These are phyloP conservation scores for Diaporthe batatas DNA, from an alignment of 2,329 filamentous ascomycete genomes.

Conservation along the genomic window DNA sequence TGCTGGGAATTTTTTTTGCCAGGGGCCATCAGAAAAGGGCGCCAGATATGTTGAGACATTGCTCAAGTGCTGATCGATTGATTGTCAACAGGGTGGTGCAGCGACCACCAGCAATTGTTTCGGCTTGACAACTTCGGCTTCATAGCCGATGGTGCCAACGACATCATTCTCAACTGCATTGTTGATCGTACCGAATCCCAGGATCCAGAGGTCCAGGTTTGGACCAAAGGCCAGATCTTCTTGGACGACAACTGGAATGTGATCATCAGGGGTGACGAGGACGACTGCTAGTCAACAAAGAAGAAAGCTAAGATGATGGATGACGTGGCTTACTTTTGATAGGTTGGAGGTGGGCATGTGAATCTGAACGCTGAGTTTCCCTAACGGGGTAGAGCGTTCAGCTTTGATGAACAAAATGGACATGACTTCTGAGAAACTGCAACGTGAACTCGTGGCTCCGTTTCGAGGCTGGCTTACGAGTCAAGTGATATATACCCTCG, in stretches of 20 bases:
- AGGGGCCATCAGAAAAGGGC: not conserved
- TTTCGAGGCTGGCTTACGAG: not conserved
- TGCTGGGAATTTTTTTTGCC: not conserved
- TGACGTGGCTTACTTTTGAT: not conserved
- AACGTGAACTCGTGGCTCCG: not conserved
- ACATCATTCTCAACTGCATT: not conserved
- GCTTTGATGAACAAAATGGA: not conserved
- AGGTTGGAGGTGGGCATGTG: not conserved
- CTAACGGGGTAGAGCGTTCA: not conserved
- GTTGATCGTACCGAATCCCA: not conserved
- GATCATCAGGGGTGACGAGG: conserved; percentile 16
- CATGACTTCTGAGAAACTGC: not conserved
- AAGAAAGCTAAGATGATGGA: no score
- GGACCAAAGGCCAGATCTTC: conserved; percentile 30
- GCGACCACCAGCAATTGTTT: not conserved
- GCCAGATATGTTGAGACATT: not conserved
- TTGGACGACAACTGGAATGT: conserved; percentile 31
- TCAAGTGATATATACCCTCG: not conserved
- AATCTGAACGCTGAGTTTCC: not conserved
- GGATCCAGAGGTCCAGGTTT: not conserved
- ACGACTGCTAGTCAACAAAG: not conserved
- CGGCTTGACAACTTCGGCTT: not conserved
- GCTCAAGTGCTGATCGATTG: no score
- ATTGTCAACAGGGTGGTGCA: not conserved
- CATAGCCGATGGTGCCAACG: conserved; percentile 28